Evolutionary conservation across 257 asterid genomes (phyloP), one percentile per base, ranked within the genome.

Genomic region (Ajuga chamaepitys): DNA sequence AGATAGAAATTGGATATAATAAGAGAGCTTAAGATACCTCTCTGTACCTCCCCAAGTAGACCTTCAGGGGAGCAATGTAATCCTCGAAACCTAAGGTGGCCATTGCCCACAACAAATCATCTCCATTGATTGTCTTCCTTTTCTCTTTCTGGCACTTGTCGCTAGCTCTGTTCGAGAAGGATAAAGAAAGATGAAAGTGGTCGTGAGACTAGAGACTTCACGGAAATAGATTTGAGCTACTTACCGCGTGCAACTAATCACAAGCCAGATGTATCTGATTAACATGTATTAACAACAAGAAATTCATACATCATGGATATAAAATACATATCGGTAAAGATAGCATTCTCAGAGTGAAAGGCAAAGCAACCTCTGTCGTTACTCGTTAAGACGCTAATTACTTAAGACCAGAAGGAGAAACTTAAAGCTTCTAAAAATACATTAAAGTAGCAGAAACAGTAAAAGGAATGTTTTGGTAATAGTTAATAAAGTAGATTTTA

Each of bases 51-150:
- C 82, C 75, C 77, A 85, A 63, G 74, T 85, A 80, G 44, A 53
- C 76, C 74, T 80, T 82, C 46, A 85, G 85, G 6, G 92, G 88
- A 42, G 75, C 71, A 46, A 82, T 66, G 60, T 82, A 85, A 3
- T 82, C 88, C 67, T 80, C 86, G 25, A 85, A 85, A 16, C 91
- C 91, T 74, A 85, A 66, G 62, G 85, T 85, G 44, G 83, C 85
- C 85, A 85, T 75, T 35, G 91, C 84, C 78, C 80, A 80, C 46
- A 85, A 40, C 75, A 85, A 66, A 82, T 85, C 92, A 72, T 85
- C 88, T 48, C 92, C 92, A 26, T 80, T 85, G 24, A 85, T 73
- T 3, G 92, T 85, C 78, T 85, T 85, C 67, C 92, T 80, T 74
- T 85, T 82, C 83, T 85, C 87, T 59, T 72, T 80, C 53, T 78